Percentiles rank a stretch among this genome's conserved stretches.
Evolutionary conservation across 441 rosid genomes (phyloP).

Genomic region (Corymbia calophylla): DNA sequence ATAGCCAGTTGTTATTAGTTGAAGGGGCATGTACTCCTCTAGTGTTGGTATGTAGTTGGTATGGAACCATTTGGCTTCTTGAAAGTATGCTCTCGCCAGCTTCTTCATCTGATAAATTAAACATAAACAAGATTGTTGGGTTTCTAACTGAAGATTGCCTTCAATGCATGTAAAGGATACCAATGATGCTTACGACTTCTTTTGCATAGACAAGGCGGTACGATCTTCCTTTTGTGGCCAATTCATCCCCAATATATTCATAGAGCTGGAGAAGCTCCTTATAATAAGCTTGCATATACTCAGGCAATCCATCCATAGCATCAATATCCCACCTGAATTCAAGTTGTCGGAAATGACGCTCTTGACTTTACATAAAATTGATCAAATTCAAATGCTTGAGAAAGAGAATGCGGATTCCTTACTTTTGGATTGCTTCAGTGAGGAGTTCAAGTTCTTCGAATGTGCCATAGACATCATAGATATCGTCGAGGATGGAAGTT

Average conservation of each 20-base stretch:
- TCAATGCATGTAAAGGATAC: background rate
- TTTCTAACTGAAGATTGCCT: background rate
- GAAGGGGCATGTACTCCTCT: background rate
- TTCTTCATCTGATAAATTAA: background rate
- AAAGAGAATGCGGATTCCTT: background rate
- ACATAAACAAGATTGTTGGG: background rate
- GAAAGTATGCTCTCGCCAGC: background rate
- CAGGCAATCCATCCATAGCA: background rate
- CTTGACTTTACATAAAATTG: background rate
- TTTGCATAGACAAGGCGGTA: background rate
- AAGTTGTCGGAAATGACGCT: background rate
- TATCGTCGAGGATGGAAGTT: background rate
- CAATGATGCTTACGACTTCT: background rate
- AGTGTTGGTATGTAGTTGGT: background rate
- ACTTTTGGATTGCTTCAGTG: background rate
- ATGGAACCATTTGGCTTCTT: background rate
- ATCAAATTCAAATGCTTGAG: background rate
- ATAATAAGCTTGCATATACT: background rate
- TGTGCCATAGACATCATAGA: background rate
- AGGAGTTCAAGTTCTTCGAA: background rate
- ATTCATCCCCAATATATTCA: background rate
- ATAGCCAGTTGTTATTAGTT: background rate
- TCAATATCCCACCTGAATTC: background rate
- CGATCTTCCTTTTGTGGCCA: background rate
- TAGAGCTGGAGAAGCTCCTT: background rate